Conservation (phyloP, 1,284 basidiomycete genomes). For the Xanthoconium separans region DNA sequence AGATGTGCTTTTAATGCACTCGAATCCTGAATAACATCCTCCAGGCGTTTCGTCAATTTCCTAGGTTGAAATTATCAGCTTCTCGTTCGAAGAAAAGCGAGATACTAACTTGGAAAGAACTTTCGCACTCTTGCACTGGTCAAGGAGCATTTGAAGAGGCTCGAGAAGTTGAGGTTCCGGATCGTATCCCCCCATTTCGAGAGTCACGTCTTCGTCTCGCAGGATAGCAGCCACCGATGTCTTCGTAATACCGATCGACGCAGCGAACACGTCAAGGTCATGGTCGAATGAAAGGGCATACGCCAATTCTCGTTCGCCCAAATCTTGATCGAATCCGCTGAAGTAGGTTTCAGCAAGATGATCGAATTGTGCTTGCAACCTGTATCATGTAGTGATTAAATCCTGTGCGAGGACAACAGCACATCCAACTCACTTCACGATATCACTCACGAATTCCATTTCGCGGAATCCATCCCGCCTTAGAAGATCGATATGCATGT, state of each 20-base stretch:
- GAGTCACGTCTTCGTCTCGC: constrained; percentile 73
- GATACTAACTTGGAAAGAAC: constrained; percentile 68
- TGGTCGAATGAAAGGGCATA: constrained; percentile 79
- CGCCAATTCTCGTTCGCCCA: constrained; percentile 87
- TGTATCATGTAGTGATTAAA: constrained; percentile 29
- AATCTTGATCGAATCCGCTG: constrained; percentile 74
- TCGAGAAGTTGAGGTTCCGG: constrained; percentile 73
- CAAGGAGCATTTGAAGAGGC: constrained; percentile 79
- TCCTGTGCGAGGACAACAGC: neutral
- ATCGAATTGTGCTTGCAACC: constrained; percentile 88
- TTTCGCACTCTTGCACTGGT: constrained; percentile 81
- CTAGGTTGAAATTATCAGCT: constrained; percentile 39
- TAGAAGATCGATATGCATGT: constrained; percentile 85
- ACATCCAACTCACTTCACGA: constrained; percentile 65
- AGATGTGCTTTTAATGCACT: constrained; percentile 71
- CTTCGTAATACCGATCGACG: constrained; percentile 84
- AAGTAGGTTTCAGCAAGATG: constrained; percentile 88
- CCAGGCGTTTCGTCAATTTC: constrained; percentile 82
- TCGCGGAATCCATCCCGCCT: constrained; percentile 89
- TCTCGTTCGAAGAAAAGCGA: neutral
- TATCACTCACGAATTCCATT: constrained; percentile 87
- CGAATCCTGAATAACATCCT: constrained; percentile 74
- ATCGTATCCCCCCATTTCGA: constrained; percentile 73
- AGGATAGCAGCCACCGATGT: constrained; percentile 74
- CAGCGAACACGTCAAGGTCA: constrained; percentile 90